Percentiles rank a stretch among this genome's conserved stretches.
phyloP scores from a whole-genome alignment of 176 grass and related monocot genomes.

The bread wheat (Triticum aestivum) region IWGSC_CS_RefSeq_v2.1 NC_057814.1:445400717-445401216 shows the following conservation, averaged over 20 bases:
- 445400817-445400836: not conserved
- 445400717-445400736: conserved; percentile 1
- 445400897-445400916: not conserved
- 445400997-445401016: conserved; percentile 20
- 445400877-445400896: not conserved
- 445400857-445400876: not conserved
- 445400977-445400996: not conserved
- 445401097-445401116: conserved; percentile 92
- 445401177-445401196: conserved; percentile 12
- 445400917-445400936: not conserved
- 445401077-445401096: conserved; percentile 95
- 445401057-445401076: conserved; percentile 98
- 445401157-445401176: conserved; percentile 26
- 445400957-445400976: not conserved
- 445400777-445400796: not conserved
- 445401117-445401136: conserved; percentile 99
- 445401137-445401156: conserved; percentile 88
- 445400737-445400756: conserved; percentile 2
- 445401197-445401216: not conserved
- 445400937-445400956: not conserved
- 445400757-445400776: not conserved
- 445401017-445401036: conserved; percentile 75
- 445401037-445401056: conserved; percentile 95
- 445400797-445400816: conserved; percentile 4
- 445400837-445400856: not conserved